Conservation (phyloP, 2,329 filamentous ascomycete species). For the Colletotrichum endophyticum region DNA sequence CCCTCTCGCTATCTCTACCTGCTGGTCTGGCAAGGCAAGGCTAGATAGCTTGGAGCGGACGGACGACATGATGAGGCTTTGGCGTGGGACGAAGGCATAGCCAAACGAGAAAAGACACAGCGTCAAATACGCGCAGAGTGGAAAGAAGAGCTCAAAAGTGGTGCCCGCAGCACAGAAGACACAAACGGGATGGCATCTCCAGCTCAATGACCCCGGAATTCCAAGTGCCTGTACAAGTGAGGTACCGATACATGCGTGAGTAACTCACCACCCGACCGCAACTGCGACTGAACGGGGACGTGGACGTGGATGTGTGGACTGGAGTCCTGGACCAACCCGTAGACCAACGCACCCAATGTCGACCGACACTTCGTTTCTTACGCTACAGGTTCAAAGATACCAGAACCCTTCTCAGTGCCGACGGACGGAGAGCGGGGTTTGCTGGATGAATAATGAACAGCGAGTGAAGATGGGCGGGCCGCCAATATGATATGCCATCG, state of each 20-base stretch:
- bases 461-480: background rate
- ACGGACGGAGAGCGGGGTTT: constrained; percentile 4
- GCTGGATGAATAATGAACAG: background rate
- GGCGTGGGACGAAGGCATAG: background rate
- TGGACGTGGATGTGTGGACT: background rate
- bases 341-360: constrained; percentile 1
- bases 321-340: background rate
- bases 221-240: background rate
- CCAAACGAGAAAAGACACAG: background rate
- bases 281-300: constrained; percentile 10
- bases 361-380: constrained; percentile 2
- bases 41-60: background rate
- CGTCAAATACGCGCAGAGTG: background rate
- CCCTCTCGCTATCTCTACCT: background rate
- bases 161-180: background rate
- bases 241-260: background rate
- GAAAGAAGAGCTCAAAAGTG: background rate
- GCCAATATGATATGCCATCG: background rate
- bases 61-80: background rate
- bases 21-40: background rate
- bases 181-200: background rate
- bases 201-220: background rate
- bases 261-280: constrained; percentile 13
- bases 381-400: constrained; percentile 13
- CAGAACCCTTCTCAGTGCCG: background rate